phyloP scores from a whole-genome alignment of 768 basidiomycete genomes.

The Xanthoconium purpureum region DNA sequence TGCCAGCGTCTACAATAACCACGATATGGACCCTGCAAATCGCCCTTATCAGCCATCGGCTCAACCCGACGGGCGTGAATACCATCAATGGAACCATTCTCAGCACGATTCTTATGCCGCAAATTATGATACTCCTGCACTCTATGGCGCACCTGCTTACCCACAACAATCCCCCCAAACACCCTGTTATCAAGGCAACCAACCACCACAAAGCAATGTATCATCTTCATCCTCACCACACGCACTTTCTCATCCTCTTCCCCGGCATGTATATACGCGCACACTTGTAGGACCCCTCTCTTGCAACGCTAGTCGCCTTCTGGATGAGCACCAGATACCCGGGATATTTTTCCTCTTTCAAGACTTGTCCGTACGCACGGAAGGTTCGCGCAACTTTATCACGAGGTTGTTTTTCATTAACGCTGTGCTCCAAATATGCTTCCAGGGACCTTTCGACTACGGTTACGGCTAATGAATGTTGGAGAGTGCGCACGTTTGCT shows the following conservation, averaged over 20 bases:
- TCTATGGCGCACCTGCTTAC: slow-evolving; percentile 27
- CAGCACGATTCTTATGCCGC: slow-evolving; percentile 26
- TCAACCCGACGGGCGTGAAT: slow-evolving; percentile 39
- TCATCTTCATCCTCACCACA: slow-evolving; percentile 31
- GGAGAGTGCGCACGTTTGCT: slow-evolving; percentile 68
- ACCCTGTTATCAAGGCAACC: slow-evolving; percentile 29
- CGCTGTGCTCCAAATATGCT: slow-evolving; percentile 15
- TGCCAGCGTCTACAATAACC: slow-evolving; percentile 22
- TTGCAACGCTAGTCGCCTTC: slow-evolving; percentile 78
- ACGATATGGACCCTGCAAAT: slow-evolving; percentile 42
- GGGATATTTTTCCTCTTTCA: slow-evolving; percentile 96
- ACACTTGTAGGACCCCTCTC: slow-evolving; percentile 89
- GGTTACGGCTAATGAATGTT: slow-evolving; percentile 86
- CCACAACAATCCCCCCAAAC: slow-evolving; percentile 30
- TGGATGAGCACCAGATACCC: slow-evolving; percentile 79
- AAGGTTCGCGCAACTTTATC: slow-evolving; percentile 54
- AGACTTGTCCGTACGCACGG: slow-evolving; percentile 89
- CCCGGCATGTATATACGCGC: slow-evolving; percentile 75
- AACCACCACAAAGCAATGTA: slow-evolving; percentile 24
- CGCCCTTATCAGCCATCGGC: slow-evolving; percentile 30
- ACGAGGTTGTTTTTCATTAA: slow-evolving; percentile 23
- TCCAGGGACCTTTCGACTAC: slow-evolving; percentile 78
- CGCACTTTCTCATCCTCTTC: slow-evolving; percentile 40
- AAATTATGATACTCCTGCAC: slow-evolving; percentile 21
- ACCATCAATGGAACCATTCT: slow-evolving; percentile 29